Percentiles rank a stretch among this genome's conserved stretches.
phyloP scores from a whole-genome alignment of 2,329 filamentous ascomycete species.

The Paramyrothecium roridum region DNA sequence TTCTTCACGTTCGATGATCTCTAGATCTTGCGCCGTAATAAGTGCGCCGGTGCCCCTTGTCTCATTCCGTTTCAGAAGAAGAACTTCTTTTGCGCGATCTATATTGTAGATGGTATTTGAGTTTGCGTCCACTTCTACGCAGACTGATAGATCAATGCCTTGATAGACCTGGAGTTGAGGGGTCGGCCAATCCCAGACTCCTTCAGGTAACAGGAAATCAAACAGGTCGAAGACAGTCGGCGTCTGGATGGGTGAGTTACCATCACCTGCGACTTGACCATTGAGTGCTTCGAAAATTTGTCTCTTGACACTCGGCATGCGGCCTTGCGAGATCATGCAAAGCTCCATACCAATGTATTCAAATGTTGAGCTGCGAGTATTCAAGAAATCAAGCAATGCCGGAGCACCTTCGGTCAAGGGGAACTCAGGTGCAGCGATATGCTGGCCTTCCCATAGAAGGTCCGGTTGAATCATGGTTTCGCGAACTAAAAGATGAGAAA shows the following conservation, averaged over 20 bases:
- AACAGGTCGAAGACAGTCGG: slow-evolving; percentile 87
- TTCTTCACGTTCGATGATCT: slow-evolving; percentile 55
- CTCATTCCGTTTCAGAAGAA: slow-evolving; percentile 67
- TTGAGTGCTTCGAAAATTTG: slow-evolving; percentile 71
- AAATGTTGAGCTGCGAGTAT: slow-evolving; percentile 71
- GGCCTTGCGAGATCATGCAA: slow-evolving; percentile 68
- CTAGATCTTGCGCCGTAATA: slow-evolving; percentile 45
- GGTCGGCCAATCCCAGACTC: slow-evolving; percentile 45
- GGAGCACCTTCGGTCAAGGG: slow-evolving; percentile 64
- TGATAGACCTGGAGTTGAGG: slow-evolving; percentile 58
- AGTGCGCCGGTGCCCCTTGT: slow-evolving; percentile 47
- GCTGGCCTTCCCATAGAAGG: slow-evolving; percentile 70
- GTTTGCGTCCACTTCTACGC: slow-evolving; percentile 58
- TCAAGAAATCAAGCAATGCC: slow-evolving; percentile 74
- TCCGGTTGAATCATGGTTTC: slow-evolving; percentile 69
- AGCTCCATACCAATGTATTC: slow-evolving; percentile 87
- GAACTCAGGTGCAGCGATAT: slow-evolving; percentile 61
- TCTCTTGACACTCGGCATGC: slow-evolving; percentile 67
- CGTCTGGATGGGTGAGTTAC: slow-evolving; percentile 63
- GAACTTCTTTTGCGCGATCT: slow-evolving; percentile 67
- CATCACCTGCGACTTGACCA: slow-evolving; percentile 67
- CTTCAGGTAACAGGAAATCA: slow-evolving; percentile 69
- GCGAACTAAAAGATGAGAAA: slow-evolving; percentile 72
- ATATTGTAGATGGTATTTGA: slow-evolving; percentile 62
- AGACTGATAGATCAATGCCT: slow-evolving; percentile 66